Evolutionary conservation across 2,329 filamentous ascomycete genomes (phyloP).

Genomic region (Paraconiothyrium brasiliense): DNA sequence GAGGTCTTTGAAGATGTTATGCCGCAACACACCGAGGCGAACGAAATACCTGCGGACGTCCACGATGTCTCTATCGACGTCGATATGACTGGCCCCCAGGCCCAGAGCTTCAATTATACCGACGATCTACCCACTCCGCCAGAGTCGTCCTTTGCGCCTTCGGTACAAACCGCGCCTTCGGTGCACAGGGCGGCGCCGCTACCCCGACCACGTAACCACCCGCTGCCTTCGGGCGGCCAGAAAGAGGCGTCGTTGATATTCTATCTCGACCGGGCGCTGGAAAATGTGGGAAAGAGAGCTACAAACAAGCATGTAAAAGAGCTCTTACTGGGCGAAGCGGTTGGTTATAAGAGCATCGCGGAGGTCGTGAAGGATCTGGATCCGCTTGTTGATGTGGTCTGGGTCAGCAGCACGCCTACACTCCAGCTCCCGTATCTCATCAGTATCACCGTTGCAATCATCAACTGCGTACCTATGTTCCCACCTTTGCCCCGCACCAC

Average conservation of each 20-base stretch:
- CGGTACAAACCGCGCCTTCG: conserved; percentile 36
- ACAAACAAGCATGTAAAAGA: conserved; percentile 61
- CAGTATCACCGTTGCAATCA: conserved; percentile 76
- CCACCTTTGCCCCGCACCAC: conserved; percentile 72
- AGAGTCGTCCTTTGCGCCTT: conserved; percentile 56
- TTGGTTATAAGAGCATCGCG: conserved; percentile 69
- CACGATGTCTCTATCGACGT: conserved; percentile 4
- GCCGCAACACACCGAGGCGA: neutral
- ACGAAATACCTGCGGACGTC: neutral
- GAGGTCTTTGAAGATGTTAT: conserved; percentile 10
- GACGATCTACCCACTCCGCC: conserved; percentile 56
- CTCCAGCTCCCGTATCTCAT: conserved; percentile 87
- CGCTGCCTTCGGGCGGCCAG: conserved; percentile 63
- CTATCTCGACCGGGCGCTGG: conserved; percentile 60
- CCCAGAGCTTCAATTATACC: neutral
- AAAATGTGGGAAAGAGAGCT: conserved; percentile 29
- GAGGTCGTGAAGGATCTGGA: conserved; percentile 80
- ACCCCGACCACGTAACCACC: conserved; percentile 62
- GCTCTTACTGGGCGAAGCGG: conserved; percentile 44
- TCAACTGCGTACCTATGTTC: conserved; percentile 77
- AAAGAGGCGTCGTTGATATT: conserved; percentile 68
- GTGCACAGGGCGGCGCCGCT: conserved; percentile 50
- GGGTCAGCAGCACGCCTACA: conserved; percentile 84
- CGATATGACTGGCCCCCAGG: conserved; percentile 6
- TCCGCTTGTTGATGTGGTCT: conserved; percentile 78